These are phyloP conservation scores for Solanum chiquidenum DNA, from an alignment of 257 asterid genomes.

Conservation along the genomic window DNA sequence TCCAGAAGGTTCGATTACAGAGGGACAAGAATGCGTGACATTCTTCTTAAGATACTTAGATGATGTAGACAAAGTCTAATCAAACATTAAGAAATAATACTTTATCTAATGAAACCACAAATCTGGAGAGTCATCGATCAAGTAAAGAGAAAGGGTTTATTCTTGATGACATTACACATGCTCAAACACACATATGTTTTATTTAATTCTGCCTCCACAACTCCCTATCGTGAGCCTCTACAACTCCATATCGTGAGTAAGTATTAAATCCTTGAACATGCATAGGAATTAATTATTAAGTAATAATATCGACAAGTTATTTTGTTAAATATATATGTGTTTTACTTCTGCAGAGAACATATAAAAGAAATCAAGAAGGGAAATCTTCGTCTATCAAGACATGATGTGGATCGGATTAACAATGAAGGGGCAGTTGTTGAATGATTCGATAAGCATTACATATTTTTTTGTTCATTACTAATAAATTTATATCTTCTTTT, in stretches of 20 bases:
- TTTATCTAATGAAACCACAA: neutral
- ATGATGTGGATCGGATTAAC: no score
- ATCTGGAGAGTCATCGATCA: neutral
- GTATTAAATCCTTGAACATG: neutral
- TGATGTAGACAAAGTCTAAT: neutral
- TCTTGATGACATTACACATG: neutral
- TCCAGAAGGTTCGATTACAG: neutral
- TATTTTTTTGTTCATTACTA: neutral
- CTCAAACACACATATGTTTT: neutral
- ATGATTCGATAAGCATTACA: neutral
- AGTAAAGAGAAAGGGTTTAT: neutral
- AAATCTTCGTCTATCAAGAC: no score
- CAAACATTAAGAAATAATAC: neutral
- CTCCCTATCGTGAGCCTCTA: neutral
- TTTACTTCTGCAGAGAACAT: no score
- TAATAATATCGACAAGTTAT: no score
- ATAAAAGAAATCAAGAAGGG: no score
- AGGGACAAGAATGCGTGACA: neutral
- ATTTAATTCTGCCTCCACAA: neutral
- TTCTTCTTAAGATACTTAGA: neutral
- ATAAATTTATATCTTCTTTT: no score
- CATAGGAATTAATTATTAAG: no score
- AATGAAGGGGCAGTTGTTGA: neutral
- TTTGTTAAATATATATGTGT: no score
- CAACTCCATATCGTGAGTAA: neutral